phyloP scores from a whole-genome alignment of 2,329 filamentous ascomycete species.

The Fusarium lateritium region DNA sequence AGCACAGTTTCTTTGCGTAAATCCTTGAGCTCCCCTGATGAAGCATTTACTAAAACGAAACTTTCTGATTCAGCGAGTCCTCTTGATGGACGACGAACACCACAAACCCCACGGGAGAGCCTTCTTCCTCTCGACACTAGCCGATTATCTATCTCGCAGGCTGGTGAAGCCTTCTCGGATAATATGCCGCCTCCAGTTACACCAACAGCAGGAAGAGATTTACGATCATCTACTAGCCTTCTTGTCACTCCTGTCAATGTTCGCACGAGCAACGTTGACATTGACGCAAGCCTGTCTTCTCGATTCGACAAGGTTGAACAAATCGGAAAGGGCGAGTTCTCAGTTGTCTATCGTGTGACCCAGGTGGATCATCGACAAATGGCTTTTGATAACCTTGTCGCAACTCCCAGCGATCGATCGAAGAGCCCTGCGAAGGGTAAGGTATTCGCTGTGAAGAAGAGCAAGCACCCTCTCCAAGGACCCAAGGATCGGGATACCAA shows the following conservation, averaged over 20 bases:
- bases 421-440: conserved; percentile 68
- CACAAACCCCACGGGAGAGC: conserved; percentile 84
- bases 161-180: conserved; percentile 56
- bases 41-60: conserved; percentile 66
- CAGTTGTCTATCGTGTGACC: conserved; percentile 87
- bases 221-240: conserved; percentile 63
- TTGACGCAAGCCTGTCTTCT: conserved; percentile 80
- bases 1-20: conserved; percentile 48
- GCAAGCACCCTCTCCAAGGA: conserved; percentile 84
- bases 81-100: conserved; percentile 72
- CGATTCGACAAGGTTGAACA: conserved; percentile 87
- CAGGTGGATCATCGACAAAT: conserved; percentile 51
- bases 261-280: conserved; percentile 75
- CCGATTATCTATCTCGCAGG: conserved; percentile 83
- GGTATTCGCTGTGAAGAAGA: conserved; percentile 95
- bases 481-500: conserved; percentile 85
- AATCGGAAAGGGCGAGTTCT: conserved; percentile 92
- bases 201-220: conserved; percentile 76
- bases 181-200: conserved; percentile 77
- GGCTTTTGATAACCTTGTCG: conserved; percentile 58
- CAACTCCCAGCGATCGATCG: conserved; percentile 63
- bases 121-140: conserved; percentile 85
- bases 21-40: conserved; percentile 51
- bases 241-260: conserved; percentile 80
- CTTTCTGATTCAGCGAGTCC: conserved; percentile 72